These are phyloP conservation scores for Malus hybrid DNA, from an alignment of 331 rosid species.

Conservation along the genomic window DNA sequence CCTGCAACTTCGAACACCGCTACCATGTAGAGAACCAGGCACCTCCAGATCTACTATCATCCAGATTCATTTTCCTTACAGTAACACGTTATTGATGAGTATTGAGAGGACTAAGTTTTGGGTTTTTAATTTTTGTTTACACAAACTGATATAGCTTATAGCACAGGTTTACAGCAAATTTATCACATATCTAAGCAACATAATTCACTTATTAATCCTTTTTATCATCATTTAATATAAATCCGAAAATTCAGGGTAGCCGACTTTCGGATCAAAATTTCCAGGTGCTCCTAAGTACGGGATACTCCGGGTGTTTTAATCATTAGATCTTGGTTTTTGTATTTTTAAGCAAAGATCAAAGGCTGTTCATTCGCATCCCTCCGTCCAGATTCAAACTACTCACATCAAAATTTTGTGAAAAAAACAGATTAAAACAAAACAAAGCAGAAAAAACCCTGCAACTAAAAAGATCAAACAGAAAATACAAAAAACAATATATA, in stretches of 20 bases:
- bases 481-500: background rate
- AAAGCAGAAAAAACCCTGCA: background rate
- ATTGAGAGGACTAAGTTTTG: background rate
- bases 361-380: background rate
- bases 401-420: background rate
- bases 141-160: background rate
- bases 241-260: background rate
- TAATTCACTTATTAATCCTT: background rate
- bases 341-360: background rate
- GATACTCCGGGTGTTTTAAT: too few relatives aligned
- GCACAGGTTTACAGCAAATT: conserved; percentile 1
- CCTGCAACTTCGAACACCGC: background rate
- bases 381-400: background rate
- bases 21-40: background rate
- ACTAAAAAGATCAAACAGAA: background rate
- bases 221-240: background rate
- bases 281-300: too few relatives aligned
- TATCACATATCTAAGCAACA: background rate
- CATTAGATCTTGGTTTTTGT: too few relatives aligned
- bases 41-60: background rate
- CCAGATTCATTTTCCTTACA: background rate
- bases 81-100: background rate
- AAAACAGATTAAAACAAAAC: background rate
- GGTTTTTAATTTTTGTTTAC: background rate
- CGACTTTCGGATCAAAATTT: background rate